Conservation (phyloP, 768 basidiomycete genomes). For the Macrocybe gigantea region DNA sequence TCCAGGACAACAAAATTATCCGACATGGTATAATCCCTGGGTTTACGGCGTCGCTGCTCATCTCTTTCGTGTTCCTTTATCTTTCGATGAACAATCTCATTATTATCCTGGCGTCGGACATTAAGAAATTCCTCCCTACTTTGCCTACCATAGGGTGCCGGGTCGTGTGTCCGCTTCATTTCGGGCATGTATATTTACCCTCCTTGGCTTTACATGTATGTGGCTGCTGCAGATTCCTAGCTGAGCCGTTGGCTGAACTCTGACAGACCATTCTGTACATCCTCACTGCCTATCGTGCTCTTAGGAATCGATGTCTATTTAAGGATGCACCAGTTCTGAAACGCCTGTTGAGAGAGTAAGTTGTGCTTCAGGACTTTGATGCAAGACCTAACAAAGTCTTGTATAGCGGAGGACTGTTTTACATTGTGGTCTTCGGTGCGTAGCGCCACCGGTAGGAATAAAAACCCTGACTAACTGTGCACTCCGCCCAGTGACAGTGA, state of each 20-base stretch:
- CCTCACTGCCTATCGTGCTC: constrained; percentile 27
- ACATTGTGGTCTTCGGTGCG: constrained; percentile 32
- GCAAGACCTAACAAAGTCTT: background rate
- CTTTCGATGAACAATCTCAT: constrained; percentile 12
- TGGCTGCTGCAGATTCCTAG: background rate
- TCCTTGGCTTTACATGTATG: constrained; percentile 32
- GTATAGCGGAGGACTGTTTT: constrained; percentile 34
- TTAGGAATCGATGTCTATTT: constrained; percentile 24
- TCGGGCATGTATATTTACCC: constrained; percentile 31
- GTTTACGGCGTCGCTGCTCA: constrained; percentile 20
- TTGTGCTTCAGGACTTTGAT: background rate
- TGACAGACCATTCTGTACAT: constrained; percentile 27
- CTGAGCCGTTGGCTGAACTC: background rate
- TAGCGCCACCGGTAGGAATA: background rate
- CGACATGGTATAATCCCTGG: constrained; percentile 20
- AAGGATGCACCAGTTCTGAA: constrained; percentile 25
- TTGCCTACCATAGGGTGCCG: constrained; percentile 23
- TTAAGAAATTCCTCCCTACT: constrained; percentile 1
- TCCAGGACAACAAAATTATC: constrained; percentile 21
- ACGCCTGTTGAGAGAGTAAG: constrained; percentile 34
- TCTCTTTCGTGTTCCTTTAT: constrained; percentile 24
- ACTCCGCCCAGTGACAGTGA: constrained; percentile 20
- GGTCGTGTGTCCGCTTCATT: constrained; percentile 20
- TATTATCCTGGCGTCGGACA: constrained; percentile 4
- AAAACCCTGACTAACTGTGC: background rate